Conservation (phyloP, 2,329 filamentous ascomycete genomes). For the Fusarium agapanthi region DNA sequence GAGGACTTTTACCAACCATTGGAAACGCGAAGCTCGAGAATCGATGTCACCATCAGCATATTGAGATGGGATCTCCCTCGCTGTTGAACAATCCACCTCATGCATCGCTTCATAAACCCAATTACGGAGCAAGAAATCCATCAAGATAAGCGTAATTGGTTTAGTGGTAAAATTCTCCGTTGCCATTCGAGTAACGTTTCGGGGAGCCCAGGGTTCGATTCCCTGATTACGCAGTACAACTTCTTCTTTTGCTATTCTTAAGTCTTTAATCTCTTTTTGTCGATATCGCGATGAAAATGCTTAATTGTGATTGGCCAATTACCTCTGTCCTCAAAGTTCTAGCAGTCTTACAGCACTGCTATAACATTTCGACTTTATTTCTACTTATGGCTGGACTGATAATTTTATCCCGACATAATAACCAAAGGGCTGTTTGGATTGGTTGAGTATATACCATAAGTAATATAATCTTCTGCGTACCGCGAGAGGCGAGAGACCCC, state of each 20-base stretch:
- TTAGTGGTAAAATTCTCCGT: constrained; percentile 1
- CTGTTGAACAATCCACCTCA: constrained; percentile 49
- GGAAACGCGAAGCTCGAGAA: constrained; percentile 65
- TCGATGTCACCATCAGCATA: constrained; percentile 65
- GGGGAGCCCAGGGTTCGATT: not conserved
- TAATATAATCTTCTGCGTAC: not conserved
- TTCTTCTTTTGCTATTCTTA: not conserved
- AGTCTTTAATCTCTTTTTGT: not conserved
- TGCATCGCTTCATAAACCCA: constrained; percentile 53
- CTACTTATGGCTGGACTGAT: too few relatives aligned
- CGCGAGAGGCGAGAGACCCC: too few relatives aligned
- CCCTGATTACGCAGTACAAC: not conserved
- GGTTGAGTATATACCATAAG: not conserved
- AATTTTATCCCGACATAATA: not conserved
- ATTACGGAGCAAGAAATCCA: constrained; percentile 57
- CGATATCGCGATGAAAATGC: not conserved
- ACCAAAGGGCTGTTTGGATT: not conserved
- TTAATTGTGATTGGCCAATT: too few relatives aligned
- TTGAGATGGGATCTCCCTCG: not conserved
- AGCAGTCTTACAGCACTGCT: too few relatives aligned
- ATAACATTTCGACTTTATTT: too few relatives aligned
- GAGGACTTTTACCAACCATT: constrained; percentile 64
- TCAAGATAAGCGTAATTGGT: not conserved
- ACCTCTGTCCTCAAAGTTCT: too few relatives aligned
- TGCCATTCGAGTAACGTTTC: not conserved